phyloP scores from a whole-genome alignment of 495 filamentous ascomycete species.

The Trichoderma erinaceum region DNA sequence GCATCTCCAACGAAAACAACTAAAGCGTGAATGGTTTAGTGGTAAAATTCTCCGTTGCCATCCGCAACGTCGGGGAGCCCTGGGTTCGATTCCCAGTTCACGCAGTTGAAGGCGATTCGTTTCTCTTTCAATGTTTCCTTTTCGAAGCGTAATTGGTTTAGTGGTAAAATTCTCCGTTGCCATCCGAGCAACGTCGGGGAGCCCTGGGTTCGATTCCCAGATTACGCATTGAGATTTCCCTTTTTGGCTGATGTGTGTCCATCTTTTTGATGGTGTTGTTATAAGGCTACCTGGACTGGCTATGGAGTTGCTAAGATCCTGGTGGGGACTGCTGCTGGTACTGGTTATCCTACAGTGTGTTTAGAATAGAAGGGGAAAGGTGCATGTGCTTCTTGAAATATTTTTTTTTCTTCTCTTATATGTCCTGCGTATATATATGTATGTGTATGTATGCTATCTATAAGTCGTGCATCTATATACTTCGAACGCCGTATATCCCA shows the following conservation, averaged over 20 bases:
- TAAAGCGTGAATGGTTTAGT: slow-evolving; percentile 11
- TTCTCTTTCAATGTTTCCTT: neutral
- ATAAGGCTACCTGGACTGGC: neutral
- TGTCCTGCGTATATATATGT: slow-evolving; percentile 5
- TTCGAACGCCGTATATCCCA: neutral
- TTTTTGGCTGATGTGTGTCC: neutral
- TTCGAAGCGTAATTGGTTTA: slow-evolving; percentile 7
- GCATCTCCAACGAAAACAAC: neutral
- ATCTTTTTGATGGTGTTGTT: neutral
- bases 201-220: slow-evolving; percentile 14
- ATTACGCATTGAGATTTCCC: slow-evolving; percentile 7
- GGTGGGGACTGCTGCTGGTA: neutral
- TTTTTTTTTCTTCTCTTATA: neutral
- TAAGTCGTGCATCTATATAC: neutral
- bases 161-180: slow-evolving; percentile 14
- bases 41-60: slow-evolving; percentile 14
- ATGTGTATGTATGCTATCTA: neutral
- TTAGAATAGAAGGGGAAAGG: neutral
- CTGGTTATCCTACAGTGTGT: too few relatives aligned
- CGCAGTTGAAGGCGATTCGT: neutral
- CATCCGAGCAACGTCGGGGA: slow-evolving; percentile 12
- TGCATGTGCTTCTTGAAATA: neutral
- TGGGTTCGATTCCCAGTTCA: slow-evolving; percentile 14
- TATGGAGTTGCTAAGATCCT: neutral
- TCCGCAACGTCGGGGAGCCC: slow-evolving; percentile 13